Evolutionary conservation across 495 filamentous ascomycete species (phyloP).

Genomic region (Geopyxis carbonaria): DNA sequence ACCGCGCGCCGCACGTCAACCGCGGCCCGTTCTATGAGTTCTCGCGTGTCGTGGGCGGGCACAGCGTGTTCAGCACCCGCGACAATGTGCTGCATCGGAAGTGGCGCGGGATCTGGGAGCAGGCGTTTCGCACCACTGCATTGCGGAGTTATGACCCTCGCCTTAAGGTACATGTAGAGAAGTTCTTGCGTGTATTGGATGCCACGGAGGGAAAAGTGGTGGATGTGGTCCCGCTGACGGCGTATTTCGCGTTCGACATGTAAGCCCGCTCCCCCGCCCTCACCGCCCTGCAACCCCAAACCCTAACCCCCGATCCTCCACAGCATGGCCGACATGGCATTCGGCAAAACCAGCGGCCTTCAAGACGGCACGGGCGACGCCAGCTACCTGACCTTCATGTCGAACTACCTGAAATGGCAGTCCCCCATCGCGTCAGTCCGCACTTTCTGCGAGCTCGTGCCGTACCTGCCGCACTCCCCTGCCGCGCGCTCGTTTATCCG

Average conservation of each 20-base stretch:
- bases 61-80: conserved; percentile 6
- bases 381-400: background rate
- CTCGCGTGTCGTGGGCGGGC: conserved; percentile 6
- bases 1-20: conserved; percentile 2
- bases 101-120: conserved; percentile 16
- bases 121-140: conserved; percentile 10
- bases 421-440: too few species aligned
- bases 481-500: too few species aligned
- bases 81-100: conserved; percentile 9
- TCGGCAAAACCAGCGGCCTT: conserved; percentile 8
- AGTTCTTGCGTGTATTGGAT: conserved; percentile 5
- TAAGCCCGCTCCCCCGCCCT: conserved; percentile 1
- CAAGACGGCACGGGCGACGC: conserved; percentile 12
- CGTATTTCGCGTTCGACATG: conserved; percentile 15
- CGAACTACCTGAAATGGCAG: background rate
- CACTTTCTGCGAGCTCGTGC: conserved; percentile 10
- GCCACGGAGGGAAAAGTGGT: conserved; percentile 1
- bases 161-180: conserved; percentile 11
- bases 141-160: conserved; percentile 11
- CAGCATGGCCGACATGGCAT: conserved; percentile 14
- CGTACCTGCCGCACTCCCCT: conserved; percentile 9
- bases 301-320: background rate
- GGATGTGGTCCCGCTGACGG: background rate
- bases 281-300: background rate
- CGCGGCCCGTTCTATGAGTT: conserved; percentile 14